phyloP scores from a whole-genome alignment of 2,329 filamentous ascomycete species.

The Phaeosphaeriaceae sp. region DNA sequence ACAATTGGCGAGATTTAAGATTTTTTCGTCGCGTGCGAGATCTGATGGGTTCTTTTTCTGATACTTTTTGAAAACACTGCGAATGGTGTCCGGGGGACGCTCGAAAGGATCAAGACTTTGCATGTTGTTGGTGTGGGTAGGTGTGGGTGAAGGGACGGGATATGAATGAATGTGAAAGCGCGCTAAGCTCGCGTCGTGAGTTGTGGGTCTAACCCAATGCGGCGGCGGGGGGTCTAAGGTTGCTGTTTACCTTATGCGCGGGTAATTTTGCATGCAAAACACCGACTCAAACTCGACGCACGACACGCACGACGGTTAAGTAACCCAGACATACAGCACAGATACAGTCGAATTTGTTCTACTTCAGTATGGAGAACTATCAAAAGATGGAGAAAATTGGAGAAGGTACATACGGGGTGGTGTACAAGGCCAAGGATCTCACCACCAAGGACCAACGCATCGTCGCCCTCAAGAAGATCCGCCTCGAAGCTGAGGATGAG shows the following conservation, averaged over 20 bases:
- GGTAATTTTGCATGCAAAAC: slow-evolving; percentile 31
- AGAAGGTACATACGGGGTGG: slow-evolving; percentile 93
- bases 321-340: not conserved
- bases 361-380: slow-evolving; percentile 82
- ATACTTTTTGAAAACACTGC: slow-evolving; percentile 76
- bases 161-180: slow-evolving; percentile 1
- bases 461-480: slow-evolving; percentile 93
- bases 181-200: slow-evolving; percentile 32
- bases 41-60: slow-evolving; percentile 64
- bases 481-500: slow-evolving; percentile 92
- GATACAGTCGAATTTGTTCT: slow-evolving; percentile 2
- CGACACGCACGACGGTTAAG: too few relatives aligned
- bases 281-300: slow-evolving; percentile 6
- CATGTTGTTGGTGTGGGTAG: slow-evolving; percentile 17
- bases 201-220: slow-evolving; percentile 26
- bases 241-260: slow-evolving; percentile 26
- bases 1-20: slow-evolving; percentile 49
- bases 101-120: slow-evolving; percentile 72
- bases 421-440: slow-evolving; percentile 92
- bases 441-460: slow-evolving; percentile 77
- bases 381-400: slow-evolving; percentile 97
- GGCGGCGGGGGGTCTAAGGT: slow-evolving; percentile 15
- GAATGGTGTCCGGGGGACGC: slow-evolving; percentile 74
- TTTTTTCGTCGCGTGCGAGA: slow-evolving; percentile 54
- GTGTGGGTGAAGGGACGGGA: not conserved